Conservation (phyloP, 805 yeast genomes). For the Isabelozyma pseudorhagii region DNA sequence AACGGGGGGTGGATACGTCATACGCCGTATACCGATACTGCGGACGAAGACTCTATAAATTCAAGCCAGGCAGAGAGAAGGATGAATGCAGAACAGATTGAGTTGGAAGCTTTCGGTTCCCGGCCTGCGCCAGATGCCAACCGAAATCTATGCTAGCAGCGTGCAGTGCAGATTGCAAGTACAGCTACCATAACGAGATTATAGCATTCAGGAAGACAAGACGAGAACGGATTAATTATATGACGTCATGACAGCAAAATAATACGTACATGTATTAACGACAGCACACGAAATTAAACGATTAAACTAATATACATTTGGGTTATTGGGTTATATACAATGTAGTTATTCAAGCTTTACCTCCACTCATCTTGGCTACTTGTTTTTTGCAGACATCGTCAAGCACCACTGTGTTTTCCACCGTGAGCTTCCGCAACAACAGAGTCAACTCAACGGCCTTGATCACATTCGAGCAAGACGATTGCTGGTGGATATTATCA, state of each 20-base stretch:
- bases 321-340: not conserved
- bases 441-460: conserved; percentile 18
- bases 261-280: too few species aligned
- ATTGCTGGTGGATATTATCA: conserved; percentile 1
- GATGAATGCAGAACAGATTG: not conserved
- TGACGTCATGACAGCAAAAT: too few species aligned
- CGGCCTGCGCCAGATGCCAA: not conserved
- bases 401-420: conserved; percentile 4
- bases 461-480: conserved; percentile 5
- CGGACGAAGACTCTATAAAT: not conserved
- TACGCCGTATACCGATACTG: not conserved
- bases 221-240: too few species aligned
- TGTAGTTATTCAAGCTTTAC: not conserved
- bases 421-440: conserved; percentile 13
- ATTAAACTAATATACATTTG: not conserved
- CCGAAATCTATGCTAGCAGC: not conserved
- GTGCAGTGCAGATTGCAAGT: too few species aligned
- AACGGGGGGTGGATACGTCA: conserved; percentile 15
- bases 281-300: not conserved
- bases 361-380: not conserved
- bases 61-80: not conserved
- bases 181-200: too few species aligned
- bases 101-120: not conserved
- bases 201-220: too few species aligned
- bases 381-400: conserved; percentile 2